Evolutionary conservation across 129 eudicot genomes (phyloP).

Genomic region (Escallonia rubra): DNA sequence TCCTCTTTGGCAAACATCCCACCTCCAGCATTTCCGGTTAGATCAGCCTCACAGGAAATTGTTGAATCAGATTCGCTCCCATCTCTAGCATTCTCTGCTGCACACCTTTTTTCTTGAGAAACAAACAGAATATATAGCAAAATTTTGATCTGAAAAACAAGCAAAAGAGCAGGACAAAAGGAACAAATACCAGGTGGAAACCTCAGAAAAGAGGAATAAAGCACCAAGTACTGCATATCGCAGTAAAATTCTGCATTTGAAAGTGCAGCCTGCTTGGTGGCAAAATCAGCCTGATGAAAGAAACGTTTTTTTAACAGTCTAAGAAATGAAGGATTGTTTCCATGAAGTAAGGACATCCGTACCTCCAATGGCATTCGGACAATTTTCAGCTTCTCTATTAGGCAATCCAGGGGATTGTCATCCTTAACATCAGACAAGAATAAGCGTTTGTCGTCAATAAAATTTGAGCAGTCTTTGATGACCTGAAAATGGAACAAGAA

Average conservation of each 20-base stretch:
- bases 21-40: slow-evolving; percentile 1
- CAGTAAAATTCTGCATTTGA: slow-evolving; percentile 50
- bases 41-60: slow-evolving; percentile 49
- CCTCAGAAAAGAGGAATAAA: slow-evolving; percentile 49
- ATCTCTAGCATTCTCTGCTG: slow-evolving; percentile 31
- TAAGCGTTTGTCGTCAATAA: slow-evolving; percentile 49
- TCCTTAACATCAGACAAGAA: slow-evolving; percentile 67
- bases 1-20: not conserved
- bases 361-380: slow-evolving; percentile 46
- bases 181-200: slow-evolving; percentile 45
- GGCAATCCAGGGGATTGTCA: slow-evolving; percentile 79
- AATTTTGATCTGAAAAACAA: not conserved
- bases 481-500: slow-evolving; percentile 32
- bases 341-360: slow-evolving; percentile 8
- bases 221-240: slow-evolving; percentile 59
- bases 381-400: slow-evolving; percentile 48
- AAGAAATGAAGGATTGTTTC: not conserved
- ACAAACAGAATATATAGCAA: too few relatives aligned
- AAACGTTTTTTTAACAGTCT: not conserved
- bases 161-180: not conserved
- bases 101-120: not conserved
- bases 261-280: slow-evolving; percentile 17
- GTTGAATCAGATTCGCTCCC: slow-evolving; percentile 60
- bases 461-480: slow-evolving; percentile 32
- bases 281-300: slow-evolving; percentile 40